phyloP scores from a whole-genome alignment of 2,329 filamentous ascomycete genomes.

The Fusarium graminum region DNA sequence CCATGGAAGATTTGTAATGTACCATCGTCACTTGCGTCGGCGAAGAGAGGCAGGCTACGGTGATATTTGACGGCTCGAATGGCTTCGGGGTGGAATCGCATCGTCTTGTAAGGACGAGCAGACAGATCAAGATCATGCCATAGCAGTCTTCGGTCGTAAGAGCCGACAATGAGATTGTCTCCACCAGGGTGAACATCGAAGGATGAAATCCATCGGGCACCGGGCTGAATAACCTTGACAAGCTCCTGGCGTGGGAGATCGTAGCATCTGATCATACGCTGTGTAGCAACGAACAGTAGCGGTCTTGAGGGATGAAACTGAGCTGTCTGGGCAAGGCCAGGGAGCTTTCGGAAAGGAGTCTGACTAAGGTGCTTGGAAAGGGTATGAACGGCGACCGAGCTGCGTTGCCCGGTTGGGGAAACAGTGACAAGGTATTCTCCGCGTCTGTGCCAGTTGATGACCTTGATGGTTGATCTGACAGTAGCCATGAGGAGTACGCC shows the following conservation, averaged over 20 bases:
- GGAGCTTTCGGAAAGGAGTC: conserved; percentile 84
- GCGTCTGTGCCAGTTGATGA: conserved; percentile 91
- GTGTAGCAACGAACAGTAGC: conserved; percentile 95
- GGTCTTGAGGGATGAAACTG: conserved; percentile 95
- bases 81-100: conserved; percentile 93
- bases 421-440: conserved; percentile 96
- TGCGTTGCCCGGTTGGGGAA: conserved; percentile 81
- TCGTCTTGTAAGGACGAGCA: conserved; percentile 91
- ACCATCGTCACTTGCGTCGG: conserved; percentile 94
- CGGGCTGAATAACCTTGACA: conserved; percentile 92
- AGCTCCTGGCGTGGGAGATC: conserved; percentile 92
- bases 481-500: conserved; percentile 86
- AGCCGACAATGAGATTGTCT: conserved; percentile 93
- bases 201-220: conserved; percentile 91
- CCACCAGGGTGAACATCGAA: conserved; percentile 95
- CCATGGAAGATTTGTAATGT: conserved; percentile 96
- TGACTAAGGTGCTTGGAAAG: conserved; percentile 95
- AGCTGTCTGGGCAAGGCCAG: conserved; percentile 84
- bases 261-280: conserved; percentile 92
- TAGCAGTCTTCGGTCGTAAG: conserved; percentile 91
- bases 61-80: conserved; percentile 93
- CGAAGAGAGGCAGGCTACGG: conserved; percentile 85
- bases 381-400: conserved; percentile 93
- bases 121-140: conserved; percentile 98
- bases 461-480: conserved; percentile 84